A percentile compares a stretch with the other conserved stretches of the same genome.
Conservation (phyloP, 495 filamentous ascomycete genomes). For the Elasticomyces elasticus region DNA sequence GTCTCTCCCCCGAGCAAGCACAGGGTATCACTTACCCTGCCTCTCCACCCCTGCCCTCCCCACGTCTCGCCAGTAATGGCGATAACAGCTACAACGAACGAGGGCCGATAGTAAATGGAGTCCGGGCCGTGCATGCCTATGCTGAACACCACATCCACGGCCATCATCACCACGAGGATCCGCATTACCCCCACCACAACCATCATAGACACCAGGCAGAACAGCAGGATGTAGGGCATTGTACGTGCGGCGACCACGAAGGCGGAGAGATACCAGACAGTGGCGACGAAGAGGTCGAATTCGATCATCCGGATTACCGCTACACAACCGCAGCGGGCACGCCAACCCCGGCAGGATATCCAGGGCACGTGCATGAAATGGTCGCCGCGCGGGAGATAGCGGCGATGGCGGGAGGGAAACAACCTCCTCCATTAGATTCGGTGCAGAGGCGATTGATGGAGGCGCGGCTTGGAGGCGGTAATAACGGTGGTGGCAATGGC, state of each 20-base stretch:
- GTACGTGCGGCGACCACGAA: slow-evolving; percentile 20
- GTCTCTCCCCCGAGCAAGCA: slow-evolving; percentile 73
- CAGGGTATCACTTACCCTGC: slow-evolving; percentile 71
- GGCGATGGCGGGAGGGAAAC: not conserved
- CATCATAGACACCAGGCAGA: not conserved
- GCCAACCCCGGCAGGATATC: not conserved
- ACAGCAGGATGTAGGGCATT: slow-evolving; percentile 12
- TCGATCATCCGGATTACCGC: slow-evolving; percentile 28
- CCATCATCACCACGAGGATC: slow-evolving; percentile 2
- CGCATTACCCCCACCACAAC: slow-evolving; percentile 6
- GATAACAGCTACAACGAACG: slow-evolving; percentile 22
- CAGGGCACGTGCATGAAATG: not conserved
- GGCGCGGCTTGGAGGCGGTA: not conserved
- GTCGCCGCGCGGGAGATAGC: slow-evolving; percentile 1
- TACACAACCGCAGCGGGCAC: slow-evolving; percentile 13
- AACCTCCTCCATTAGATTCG: slow-evolving; percentile 14
- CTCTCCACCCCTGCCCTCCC: slow-evolving; percentile 52
- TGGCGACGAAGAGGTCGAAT: slow-evolving; percentile 22
- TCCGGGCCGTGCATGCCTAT: not conserved
- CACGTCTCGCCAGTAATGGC: slow-evolving; percentile 44
- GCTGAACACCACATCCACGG: slow-evolving; percentile 7
- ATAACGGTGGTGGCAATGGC: too few relatives aligned
- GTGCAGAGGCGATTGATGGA: slow-evolving; percentile 13
- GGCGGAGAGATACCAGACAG: slow-evolving; percentile 13
- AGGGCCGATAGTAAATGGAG: slow-evolving; percentile 23